These are phyloP conservation scores for Lodderomyces pseudojiufengensis DNA, from an alignment of 1,139 yeast species.

Conservation along the genomic window DNA sequence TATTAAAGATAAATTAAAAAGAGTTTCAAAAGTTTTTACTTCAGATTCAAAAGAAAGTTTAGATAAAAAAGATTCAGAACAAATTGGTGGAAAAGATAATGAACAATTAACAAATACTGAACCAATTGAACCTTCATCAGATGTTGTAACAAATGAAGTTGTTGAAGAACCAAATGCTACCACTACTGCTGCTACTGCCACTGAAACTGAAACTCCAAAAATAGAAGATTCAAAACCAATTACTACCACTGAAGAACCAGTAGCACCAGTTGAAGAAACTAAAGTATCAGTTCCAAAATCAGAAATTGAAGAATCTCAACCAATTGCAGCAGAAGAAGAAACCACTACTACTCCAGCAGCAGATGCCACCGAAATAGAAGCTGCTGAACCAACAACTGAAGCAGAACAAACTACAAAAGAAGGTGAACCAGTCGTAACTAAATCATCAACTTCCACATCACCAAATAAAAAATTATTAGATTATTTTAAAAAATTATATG, in stretches of 20 bases:
- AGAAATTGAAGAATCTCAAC: slow-evolving; percentile 11
- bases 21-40: slow-evolving; percentile 42
- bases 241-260: slow-evolving; percentile 11
- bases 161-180: slow-evolving; percentile 16
- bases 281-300: slow-evolving; percentile 7
- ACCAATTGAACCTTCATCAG: slow-evolving; percentile 13
- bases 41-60: slow-evolving; percentile 19
- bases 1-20: slow-evolving; percentile 43
- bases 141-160: slow-evolving; percentile 8
- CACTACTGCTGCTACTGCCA: slow-evolving; percentile 8
- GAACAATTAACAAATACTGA: slow-evolving; percentile 8
- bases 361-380: slow-evolving; percentile 13
- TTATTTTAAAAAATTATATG: slow-evolving; percentile 47
- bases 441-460: neutral
- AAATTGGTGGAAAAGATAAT: slow-evolving; percentile 10
- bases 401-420: slow-evolving; percentile 28
- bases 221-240: slow-evolving; percentile 12
- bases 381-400: slow-evolving; percentile 25
- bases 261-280: slow-evolving; percentile 13
- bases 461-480: slow-evolving; percentile 40
- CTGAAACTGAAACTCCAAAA: slow-evolving; percentile 10
- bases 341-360: slow-evolving; percentile 8
- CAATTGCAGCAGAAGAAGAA: slow-evolving; percentile 13
- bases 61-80: slow-evolving; percentile 12
- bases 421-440: slow-evolving; percentile 24